Evolutionary conservation across 495 filamentous ascomycete species (phyloP).

Genomic region (Astrothelium macrocarpum): DNA sequence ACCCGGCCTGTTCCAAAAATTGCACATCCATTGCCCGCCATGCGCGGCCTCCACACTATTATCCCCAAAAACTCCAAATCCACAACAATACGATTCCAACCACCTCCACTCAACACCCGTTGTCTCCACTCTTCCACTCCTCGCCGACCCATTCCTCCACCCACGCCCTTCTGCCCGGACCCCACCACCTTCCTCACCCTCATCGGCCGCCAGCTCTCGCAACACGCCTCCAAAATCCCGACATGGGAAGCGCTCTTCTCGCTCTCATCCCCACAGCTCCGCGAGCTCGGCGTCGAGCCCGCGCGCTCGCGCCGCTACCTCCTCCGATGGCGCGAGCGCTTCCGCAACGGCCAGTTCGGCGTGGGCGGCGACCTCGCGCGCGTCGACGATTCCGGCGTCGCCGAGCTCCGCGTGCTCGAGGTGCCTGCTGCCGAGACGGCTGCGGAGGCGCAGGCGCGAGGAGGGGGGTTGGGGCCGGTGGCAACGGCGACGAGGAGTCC

Average conservation of each 20-base stretch:
- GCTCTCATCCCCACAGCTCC: slow-evolving; percentile 63
- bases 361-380: slow-evolving; percentile 66
- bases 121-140: slow-evolving; percentile 26
- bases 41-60: neutral
- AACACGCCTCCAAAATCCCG: slow-evolving; percentile 72
- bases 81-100: slow-evolving; percentile 17
- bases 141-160: slow-evolving; percentile 47
- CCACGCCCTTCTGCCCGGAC: slow-evolving; percentile 81
- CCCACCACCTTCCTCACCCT: slow-evolving; percentile 77
- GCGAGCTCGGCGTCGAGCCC: slow-evolving; percentile 76
- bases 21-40: too few relatives aligned
- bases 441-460: neutral
- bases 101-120: slow-evolving; percentile 8
- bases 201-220: slow-evolving; percentile 76
- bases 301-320: slow-evolving; percentile 74
- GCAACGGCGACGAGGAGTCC: slow-evolving; percentile 41
- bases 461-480: slow-evolving; percentile 15
- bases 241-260: slow-evolving; percentile 85
- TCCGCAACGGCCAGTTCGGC: slow-evolving; percentile 62
- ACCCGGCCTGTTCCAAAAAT: too few relatives aligned
- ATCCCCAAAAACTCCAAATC: neutral
- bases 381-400: slow-evolving; percentile 59
- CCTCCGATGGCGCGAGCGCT: slow-evolving; percentile 74
- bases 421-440: slow-evolving; percentile 30
- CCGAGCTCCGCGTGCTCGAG: slow-evolving; percentile 59